phyloP scores from a whole-genome alignment of 140 eudicot genomes.

The Cichorium intybus region DNA sequence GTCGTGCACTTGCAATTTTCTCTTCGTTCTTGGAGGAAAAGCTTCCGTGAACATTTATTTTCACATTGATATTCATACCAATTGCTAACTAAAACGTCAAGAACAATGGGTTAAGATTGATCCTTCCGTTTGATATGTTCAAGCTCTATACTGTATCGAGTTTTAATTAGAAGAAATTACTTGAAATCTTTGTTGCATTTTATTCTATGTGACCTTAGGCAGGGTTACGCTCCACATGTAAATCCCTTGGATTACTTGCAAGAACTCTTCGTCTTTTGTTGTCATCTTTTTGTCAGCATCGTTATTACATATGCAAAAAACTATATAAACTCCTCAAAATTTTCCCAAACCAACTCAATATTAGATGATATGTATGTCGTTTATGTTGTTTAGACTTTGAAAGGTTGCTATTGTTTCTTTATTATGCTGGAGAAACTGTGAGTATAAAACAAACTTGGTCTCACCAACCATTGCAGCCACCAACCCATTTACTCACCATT shows the following conservation, averaged over 20 bases:
- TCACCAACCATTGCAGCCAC: too few relatives aligned
- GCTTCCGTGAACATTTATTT: constrained; percentile 32
- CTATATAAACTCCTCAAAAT: too few relatives aligned
- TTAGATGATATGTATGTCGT: too few relatives aligned
- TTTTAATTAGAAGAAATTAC: too few relatives aligned
- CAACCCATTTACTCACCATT: too few relatives aligned
- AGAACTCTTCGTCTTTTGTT: neutral
- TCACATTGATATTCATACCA: neutral
- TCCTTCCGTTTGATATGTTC: neutral
- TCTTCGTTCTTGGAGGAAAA: constrained; percentile 46
- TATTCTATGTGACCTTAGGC: neutral
- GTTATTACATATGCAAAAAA: too few relatives aligned
- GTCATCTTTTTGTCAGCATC: neutral
- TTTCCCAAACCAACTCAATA: too few relatives aligned
- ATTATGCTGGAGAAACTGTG: too few relatives aligned
- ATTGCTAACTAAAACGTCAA: neutral
- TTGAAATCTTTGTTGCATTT: neutral
- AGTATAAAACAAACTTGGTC: too few relatives aligned
- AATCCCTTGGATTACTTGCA: neutral
- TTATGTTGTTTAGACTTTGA: too few relatives aligned
- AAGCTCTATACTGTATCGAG: too few relatives aligned
- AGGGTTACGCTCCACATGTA: neutral
- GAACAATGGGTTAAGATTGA: neutral
- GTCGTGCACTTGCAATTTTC: constrained; percentile 48
- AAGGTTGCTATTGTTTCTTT: too few relatives aligned